Evolutionary conservation across 2,329 filamentous ascomycete genomes (phyloP), one percentile per base, ranked within the genome.

Genomic region (Trichoderma aggressivum): DNA sequence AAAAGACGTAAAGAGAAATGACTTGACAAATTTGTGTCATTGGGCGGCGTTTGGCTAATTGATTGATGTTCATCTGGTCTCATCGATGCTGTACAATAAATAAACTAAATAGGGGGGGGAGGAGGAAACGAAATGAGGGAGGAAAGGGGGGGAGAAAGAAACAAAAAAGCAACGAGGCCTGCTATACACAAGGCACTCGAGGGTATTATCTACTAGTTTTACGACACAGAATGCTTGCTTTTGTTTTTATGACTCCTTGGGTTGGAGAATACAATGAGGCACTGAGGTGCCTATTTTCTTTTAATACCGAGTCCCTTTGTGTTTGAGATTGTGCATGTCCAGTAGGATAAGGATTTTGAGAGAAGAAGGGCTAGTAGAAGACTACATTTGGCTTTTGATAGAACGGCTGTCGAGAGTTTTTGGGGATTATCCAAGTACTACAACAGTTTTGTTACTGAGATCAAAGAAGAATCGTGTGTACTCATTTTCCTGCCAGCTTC

Each of bases 1-100:
- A 55, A 55, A 69, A 61, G 56, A 69, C 56, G 56, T 69, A 69
- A 69, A 69, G 66, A 69, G 66, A 69, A 53, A 69, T 28, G 66
- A 69, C 50, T 69, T 69, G 66, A 53, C 66, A 69, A 61, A 12
- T 58, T 58, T 55, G n/a, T 61, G 62, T 68, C 71, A 72, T 72
- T 72, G 63, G 71, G 71, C 69, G 72, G 72, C 72, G 72, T 73
- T 72, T 50, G 56, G 60, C 53, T 55, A 16, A 50, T 53, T 53
- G 36, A 36, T 36, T 43, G 36, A 30, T 66, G 56, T 59, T 72
- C 28, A 70, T 69, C 69, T 70, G 71, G 56, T 72, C 65, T 69
- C 24, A 47, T 58, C n/a, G 50, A 61, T 70, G 63, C 58, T 71
- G 70, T 71, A 71, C 58, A 63, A 66, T 71, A 71, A 69, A 62